Percentiles rank a stretch among this genome's conserved stretches.
Conservation (phyloP, 805 yeast genomes). For the Sugiyamaella marilandica region DNA sequence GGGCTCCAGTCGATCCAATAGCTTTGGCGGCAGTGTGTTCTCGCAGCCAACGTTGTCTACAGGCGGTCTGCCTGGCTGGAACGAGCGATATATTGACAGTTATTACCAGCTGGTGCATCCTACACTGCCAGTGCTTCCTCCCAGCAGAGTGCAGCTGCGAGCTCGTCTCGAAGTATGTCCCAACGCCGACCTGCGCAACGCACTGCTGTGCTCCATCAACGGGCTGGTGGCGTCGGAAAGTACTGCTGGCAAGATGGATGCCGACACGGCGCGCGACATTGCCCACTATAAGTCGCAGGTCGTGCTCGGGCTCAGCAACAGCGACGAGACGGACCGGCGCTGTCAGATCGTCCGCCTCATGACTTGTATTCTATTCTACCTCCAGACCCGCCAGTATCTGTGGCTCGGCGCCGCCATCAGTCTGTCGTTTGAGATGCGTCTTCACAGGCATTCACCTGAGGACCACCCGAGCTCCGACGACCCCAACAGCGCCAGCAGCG, state of each 20-base stretch:
- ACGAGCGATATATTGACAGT: constrained; percentile 31
- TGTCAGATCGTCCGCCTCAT: constrained; percentile 29
- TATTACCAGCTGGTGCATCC: constrained; percentile 38
- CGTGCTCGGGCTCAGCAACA: constrained; percentile 9
- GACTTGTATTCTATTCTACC: constrained; percentile 32
- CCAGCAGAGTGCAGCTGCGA: constrained; percentile 30
- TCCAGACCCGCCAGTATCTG: constrained; percentile 28
- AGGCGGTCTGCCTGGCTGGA: constrained; percentile 19
- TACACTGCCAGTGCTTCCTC: constrained; percentile 36
- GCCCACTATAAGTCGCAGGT: constrained; percentile 6
- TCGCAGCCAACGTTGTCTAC: background rate
- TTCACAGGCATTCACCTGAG: constrained; percentile 6
- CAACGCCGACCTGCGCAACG: constrained; percentile 25
- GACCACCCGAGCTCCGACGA: background rate
- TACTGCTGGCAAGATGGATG: constrained; percentile 12
- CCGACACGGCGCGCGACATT: constrained; percentile 6
- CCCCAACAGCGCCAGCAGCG: constrained; percentile 10
- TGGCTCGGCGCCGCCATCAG: constrained; percentile 38
- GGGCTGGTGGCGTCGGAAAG: constrained; percentile 6
- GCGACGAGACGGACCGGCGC: constrained; percentile 8
- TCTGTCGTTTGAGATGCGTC: constrained; percentile 22
- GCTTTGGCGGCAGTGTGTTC: background rate
- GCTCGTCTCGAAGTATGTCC: constrained; percentile 27
- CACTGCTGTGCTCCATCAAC: constrained; percentile 23
- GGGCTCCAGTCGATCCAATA: background rate